Conservation (phyloP, 306 rosid species). For the Fragaria nilgerrensis region DNA sequence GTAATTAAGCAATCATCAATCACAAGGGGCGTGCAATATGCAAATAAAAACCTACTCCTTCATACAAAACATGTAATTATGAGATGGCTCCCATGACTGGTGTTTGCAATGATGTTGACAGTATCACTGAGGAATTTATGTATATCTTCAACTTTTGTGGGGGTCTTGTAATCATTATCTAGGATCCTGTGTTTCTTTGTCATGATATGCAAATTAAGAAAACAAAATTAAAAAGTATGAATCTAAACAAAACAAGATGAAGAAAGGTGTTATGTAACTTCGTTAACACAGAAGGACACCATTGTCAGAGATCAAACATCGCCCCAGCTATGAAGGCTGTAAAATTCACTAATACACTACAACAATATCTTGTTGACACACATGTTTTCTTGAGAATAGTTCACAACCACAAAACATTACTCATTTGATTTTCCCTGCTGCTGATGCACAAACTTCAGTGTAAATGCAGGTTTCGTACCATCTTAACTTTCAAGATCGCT, state of each 20-base stretch:
- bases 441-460: neutral
- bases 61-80: neutral
- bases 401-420: neutral
- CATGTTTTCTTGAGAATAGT: neutral
- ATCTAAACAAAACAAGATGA: neutral
- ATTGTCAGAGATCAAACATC: neutral
- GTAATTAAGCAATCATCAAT: neutral
- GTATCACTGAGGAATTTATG: neutral
- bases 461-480: neutral
- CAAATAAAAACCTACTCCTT: neutral
- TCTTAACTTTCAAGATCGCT: neutral
- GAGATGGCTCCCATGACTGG: conserved; percentile 4
- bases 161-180: neutral
- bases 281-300: neutral
- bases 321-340: neutral
- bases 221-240: neutral
- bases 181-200: conserved; percentile 3
- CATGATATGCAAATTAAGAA: neutral
- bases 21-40: neutral
- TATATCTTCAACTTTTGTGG: neutral
- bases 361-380: neutral
- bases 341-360: neutral
- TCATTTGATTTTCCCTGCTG: neutral
- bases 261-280: neutral
- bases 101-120: conserved; percentile 2